Evolutionary conservation across 352 stramenopile species (phyloP).

Genomic region (Pythium sp.): DNA sequence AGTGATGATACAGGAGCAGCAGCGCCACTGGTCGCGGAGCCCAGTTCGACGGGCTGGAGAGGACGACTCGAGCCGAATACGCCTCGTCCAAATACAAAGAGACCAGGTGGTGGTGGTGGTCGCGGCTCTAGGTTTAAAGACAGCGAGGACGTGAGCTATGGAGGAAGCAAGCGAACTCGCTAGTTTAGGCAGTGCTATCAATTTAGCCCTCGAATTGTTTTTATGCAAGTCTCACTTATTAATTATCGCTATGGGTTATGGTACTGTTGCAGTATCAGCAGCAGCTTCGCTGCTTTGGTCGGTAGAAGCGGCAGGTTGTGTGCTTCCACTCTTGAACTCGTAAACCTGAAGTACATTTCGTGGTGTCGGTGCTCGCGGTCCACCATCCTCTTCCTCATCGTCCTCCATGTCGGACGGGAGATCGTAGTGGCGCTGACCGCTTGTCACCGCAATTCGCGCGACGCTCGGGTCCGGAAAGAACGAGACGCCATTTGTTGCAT

Average conservation of each 20-base stretch:
- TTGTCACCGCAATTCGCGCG: conserved; percentile 51
- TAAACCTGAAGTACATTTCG: conserved; percentile 45
- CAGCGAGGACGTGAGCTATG: conserved; percentile 43
- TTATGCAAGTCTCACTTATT: not conserved
- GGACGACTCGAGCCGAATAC: conserved; percentile 52
- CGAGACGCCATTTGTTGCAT: conserved; percentile 72
- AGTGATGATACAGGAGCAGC: conserved; percentile 14
- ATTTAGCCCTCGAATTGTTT: not conserved
- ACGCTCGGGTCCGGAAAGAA: conserved; percentile 61
- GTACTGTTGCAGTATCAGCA: conserved; percentile 12
- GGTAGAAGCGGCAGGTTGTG: not conserved
- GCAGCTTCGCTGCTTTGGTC: not conserved
- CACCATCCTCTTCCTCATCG: conserved; percentile 25
- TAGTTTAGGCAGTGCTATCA: conserved; percentile 17
- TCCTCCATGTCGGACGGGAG: conserved; percentile 58
- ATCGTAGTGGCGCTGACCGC: conserved; percentile 63
- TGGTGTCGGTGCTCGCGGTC: not conserved
- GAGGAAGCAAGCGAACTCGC: conserved; percentile 53
- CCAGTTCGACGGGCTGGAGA: conserved; percentile 65
- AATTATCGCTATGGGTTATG: not conserved
- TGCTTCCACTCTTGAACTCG: conserved; percentile 25
- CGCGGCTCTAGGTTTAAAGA: conserved; percentile 10
- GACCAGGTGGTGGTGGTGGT: conserved; percentile 1
- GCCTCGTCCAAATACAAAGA: conserved; percentile 15
- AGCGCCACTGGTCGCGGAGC: conserved; percentile 9